Percentiles rank a stretch among this genome's conserved stretches.
These are phyloP conservation scores for Daedaleopsis nitida DNA, from an alignment of 768 basidiomycete species.

Conservation along the genomic window DNA sequence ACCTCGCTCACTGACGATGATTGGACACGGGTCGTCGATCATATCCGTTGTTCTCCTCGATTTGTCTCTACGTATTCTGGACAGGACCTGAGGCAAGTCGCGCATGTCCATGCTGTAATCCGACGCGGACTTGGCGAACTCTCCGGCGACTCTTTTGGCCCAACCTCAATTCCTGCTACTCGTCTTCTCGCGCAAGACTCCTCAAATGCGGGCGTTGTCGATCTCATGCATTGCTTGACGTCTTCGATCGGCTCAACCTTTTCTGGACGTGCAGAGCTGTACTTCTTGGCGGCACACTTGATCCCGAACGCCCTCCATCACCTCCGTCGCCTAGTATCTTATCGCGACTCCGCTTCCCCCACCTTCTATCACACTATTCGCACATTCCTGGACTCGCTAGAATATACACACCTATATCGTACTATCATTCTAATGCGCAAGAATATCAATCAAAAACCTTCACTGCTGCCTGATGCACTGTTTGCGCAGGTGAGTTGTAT, in stretches of 20 bases:
- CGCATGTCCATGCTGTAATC: conserved; percentile 1
- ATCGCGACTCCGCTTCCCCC: background rate
- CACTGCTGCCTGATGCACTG: conserved; percentile 17
- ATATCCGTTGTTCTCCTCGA: conserved; percentile 48
- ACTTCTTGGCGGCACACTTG: conserved; percentile 7
- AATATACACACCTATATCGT: conserved; percentile 19
- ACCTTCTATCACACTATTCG: background rate
- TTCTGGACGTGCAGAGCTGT: background rate
- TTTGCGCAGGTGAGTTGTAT: conserved; percentile 27
- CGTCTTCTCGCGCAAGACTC: conserved; percentile 14
- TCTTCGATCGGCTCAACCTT: background rate
- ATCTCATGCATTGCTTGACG: conserved; percentile 4
- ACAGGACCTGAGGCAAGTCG: background rate
- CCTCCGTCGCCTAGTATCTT: conserved; percentile 8
- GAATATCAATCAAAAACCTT: conserved; percentile 12
- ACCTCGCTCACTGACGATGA: conserved; percentile 44
- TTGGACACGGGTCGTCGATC: conserved; percentile 43
- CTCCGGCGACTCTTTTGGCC: background rate
- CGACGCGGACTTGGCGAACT: conserved; percentile 13
- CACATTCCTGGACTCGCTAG: conserved; percentile 12
- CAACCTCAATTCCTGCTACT: background rate
- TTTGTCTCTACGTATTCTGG: background rate
- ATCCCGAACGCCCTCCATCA: conserved; percentile 7
- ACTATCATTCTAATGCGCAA: conserved; percentile 15
- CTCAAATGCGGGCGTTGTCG: conserved; percentile 1